Percentiles rank a stretch among this genome's conserved stretches.
These are phyloP conservation scores for Magnaporthales sp. DNA, from an alignment of 2,329 filamentous ascomycete genomes.

Conservation along the genomic window DNA sequence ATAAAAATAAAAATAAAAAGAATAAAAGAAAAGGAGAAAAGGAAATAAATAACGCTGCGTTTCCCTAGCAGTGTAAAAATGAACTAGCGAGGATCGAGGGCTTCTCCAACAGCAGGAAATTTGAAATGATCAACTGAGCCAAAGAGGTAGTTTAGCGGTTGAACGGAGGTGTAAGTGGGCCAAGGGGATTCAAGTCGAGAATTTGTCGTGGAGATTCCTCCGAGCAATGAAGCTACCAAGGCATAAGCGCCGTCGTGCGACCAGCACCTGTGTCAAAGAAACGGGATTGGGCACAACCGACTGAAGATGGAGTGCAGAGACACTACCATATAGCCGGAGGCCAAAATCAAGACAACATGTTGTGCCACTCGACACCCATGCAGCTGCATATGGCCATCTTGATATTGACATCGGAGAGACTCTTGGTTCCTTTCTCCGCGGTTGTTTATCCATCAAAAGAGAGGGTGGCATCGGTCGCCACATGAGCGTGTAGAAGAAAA, in stretches of 20 bases:
- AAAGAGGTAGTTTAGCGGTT: not conserved
- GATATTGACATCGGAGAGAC: not conserved
- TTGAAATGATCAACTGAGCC: no score
- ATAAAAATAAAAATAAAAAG: no score
- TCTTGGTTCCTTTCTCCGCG: no score
- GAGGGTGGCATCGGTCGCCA: not conserved
- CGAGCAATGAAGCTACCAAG: not conserved
- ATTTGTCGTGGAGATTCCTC: not conserved
- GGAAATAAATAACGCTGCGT: no score
- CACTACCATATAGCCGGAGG: not conserved
- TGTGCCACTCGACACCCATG: not conserved
- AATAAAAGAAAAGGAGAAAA: no score
- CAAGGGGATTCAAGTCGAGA: not conserved
- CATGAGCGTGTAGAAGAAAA: no score
- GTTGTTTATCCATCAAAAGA: not conserved
- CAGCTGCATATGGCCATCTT: not conserved
- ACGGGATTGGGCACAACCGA: not conserved
- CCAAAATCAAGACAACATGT: not conserved
- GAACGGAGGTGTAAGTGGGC: not conserved
- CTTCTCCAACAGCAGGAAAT: no score
- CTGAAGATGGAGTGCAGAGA: not conserved
- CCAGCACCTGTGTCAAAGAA: not conserved
- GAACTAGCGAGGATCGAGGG: not conserved
- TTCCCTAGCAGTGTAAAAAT: not conserved
- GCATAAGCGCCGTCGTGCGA: not conserved